A percentile compares a stretch with the other conserved stretches of the same genome.
Conservation (phyloP, 164 flowering plant genomes). For the Echeveria elegans region DNA sequence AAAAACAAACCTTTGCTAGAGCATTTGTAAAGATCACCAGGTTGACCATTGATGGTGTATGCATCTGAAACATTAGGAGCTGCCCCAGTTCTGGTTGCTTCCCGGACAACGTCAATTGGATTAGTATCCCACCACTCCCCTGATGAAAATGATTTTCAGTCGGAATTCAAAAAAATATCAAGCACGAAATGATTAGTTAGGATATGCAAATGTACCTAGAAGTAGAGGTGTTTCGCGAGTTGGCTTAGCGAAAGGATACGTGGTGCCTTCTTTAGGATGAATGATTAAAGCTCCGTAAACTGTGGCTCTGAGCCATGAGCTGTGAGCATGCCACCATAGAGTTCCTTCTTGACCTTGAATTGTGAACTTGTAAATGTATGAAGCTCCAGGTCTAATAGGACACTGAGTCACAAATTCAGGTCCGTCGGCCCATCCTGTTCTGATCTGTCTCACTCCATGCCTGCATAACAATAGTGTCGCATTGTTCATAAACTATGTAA, state of each 20-base stretch:
- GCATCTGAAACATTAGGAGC: slow-evolving; percentile 24
- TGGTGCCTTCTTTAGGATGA: slow-evolving; percentile 14
- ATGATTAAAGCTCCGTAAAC: slow-evolving; percentile 20
- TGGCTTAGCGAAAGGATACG: slow-evolving; percentile 20
- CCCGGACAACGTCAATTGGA: slow-evolving; percentile 17
- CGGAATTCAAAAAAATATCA: not conserved
- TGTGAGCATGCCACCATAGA: slow-evolving; percentile 20
- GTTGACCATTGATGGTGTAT: slow-evolving; percentile 24
- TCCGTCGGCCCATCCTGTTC: slow-evolving; percentile 22
- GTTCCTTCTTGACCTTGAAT: slow-evolving; percentile 21
- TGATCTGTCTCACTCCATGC: slow-evolving; percentile 22
- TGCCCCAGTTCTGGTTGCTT: slow-evolving; percentile 18
- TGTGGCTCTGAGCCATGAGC: slow-evolving; percentile 20
- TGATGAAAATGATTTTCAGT: not conserved
- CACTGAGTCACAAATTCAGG: slow-evolving; percentile 22
- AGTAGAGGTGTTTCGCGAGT: slow-evolving; percentile 19
- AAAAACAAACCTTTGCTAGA: slow-evolving; percentile 17
- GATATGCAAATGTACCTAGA: slow-evolving; percentile 13
- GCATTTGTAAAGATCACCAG: slow-evolving; percentile 21
- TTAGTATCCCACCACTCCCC: slow-evolving; percentile 27
- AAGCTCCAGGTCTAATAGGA: slow-evolving; percentile 19
- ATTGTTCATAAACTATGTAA: not conserved
- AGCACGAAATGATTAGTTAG: not conserved
- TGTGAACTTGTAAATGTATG: slow-evolving; percentile 18
- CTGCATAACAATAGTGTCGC: slow-evolving; percentile 10